These are phyloP conservation scores for Myotisia sp. DNA, from an alignment of 2,329 filamentous ascomycete species.

Conservation along the genomic window DNA sequence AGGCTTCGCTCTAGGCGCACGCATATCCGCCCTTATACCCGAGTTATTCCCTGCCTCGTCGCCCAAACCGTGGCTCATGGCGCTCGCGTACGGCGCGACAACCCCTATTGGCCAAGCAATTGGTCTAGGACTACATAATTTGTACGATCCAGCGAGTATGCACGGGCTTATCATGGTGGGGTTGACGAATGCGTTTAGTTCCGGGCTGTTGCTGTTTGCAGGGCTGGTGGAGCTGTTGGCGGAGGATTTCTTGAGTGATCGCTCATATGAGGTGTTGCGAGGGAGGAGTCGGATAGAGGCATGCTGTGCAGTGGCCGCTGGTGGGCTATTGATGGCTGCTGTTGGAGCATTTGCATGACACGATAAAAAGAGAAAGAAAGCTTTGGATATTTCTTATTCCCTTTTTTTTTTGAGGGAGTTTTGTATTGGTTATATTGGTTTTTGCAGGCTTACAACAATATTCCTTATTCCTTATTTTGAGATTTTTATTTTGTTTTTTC, in stretches of 20 bases:
- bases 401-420: slow-evolving; percentile 1
- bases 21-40: slow-evolving; percentile 62
- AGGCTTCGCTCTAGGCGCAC: slow-evolving; percentile 68
- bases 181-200: slow-evolving; percentile 74
- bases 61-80: slow-evolving; percentile 59
- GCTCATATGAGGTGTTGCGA: slow-evolving; percentile 45
- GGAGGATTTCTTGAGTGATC: slow-evolving; percentile 63
- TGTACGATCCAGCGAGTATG: slow-evolving; percentile 67
- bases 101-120: slow-evolving; percentile 76
- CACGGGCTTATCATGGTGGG: slow-evolving; percentile 68
- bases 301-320: slow-evolving; percentile 46
- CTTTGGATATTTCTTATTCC: not conserved
- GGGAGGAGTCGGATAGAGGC: slow-evolving; percentile 47
- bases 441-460: not conserved
- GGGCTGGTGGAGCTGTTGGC: slow-evolving; percentile 71
- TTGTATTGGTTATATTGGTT: not conserved
- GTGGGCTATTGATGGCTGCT: slow-evolving; percentile 49
- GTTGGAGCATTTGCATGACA: slow-evolving; percentile 51
- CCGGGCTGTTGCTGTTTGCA: slow-evolving; percentile 66
- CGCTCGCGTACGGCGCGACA: slow-evolving; percentile 49
- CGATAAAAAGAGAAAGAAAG: too few relatives aligned
- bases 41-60: slow-evolving; percentile 54
- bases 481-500: not conserved
- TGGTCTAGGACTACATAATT: slow-evolving; percentile 58
- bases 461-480: not conserved